These are phyloP conservation scores for Nemania bipapillata DNA, from an alignment of 2,329 filamentous ascomycete genomes.

Conservation along the genomic window DNA sequence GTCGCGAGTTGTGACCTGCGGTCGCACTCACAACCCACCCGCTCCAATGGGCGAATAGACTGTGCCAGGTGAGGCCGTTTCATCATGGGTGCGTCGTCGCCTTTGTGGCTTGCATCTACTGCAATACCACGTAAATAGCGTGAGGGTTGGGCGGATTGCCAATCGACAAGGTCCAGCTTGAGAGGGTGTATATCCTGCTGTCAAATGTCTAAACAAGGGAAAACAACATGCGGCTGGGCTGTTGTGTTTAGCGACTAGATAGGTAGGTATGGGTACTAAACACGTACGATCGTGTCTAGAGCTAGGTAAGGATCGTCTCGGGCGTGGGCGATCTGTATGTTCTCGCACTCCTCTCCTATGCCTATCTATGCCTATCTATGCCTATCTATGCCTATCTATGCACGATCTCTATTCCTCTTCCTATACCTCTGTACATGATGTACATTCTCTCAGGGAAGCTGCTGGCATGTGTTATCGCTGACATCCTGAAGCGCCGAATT, in stretches of 20 bases:
- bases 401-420: not conserved
- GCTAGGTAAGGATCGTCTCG: conserved; percentile 10
- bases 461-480: not conserved
- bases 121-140: conserved; percentile 2
- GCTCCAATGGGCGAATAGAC: conserved; percentile 23
- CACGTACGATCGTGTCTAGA: not conserved
- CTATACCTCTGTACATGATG: no score
- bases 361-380: no score
- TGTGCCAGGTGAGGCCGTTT: conserved; percentile 3
- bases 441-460: no score
- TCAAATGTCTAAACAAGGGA: conserved; percentile 17
- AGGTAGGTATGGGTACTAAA: not conserved
- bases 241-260: not conserved
- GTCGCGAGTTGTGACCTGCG: not conserved
- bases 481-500: conserved; percentile 3
- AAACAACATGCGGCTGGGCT: not conserved
- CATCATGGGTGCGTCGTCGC: conserved; percentile 4
- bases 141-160: not conserved
- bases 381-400: no score
- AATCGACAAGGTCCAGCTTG: not conserved
- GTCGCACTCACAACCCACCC: conserved; percentile 10
- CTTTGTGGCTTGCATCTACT: conserved; percentile 21
- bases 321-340: not conserved
- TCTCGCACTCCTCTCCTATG: no score
- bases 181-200: no score